Conservation (phyloP, 352 stramenopile genomes). For the Bremia lactucae region DNA sequence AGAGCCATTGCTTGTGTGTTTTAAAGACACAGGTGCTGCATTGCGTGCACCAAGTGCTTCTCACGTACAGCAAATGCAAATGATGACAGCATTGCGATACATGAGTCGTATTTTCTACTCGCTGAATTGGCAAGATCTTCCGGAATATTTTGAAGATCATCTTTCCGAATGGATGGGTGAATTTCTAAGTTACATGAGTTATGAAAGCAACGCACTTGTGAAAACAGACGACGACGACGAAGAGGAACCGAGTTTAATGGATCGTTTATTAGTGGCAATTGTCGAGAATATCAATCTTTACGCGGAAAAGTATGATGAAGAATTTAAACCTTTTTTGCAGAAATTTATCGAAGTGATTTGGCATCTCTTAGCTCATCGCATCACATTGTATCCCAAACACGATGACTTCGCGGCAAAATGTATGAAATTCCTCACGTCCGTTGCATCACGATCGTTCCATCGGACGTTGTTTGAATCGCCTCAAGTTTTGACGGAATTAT, state of each 20-base stretch:
- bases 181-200: conserved; percentile 93
- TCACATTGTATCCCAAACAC: conserved; percentile 85
- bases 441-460: conserved; percentile 94
- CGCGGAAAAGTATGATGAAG: conserved; percentile 97
- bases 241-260: conserved; percentile 84
- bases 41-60: conserved; percentile 31
- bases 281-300: conserved; percentile 98
- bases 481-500: conserved; percentile 84
- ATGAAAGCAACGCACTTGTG: conserved; percentile 89
- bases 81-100: conserved; percentile 80
- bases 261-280: conserved; percentile 90
- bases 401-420: conserved; percentile 92
- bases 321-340: conserved; percentile 93
- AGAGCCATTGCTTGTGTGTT: conserved; percentile 65
- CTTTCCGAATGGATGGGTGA: conserved; percentile 93
- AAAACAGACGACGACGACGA: conserved; percentile 90
- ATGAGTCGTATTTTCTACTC: conserved; percentile 97
- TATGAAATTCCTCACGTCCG: conserved; percentile 95
- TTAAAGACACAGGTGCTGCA: conserved; percentile 52
- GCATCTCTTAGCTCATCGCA: conserved; percentile 59
- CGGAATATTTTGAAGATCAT: conserved; percentile 99
- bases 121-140: conserved; percentile 97
- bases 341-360: conserved; percentile 89
- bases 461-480: conserved; percentile 75
- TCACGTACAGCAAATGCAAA: conserved; percentile 46